Evolutionary conservation across 2,329 filamentous ascomycete species (phyloP).

Genomic region (Penicillium crustosum): DNA sequence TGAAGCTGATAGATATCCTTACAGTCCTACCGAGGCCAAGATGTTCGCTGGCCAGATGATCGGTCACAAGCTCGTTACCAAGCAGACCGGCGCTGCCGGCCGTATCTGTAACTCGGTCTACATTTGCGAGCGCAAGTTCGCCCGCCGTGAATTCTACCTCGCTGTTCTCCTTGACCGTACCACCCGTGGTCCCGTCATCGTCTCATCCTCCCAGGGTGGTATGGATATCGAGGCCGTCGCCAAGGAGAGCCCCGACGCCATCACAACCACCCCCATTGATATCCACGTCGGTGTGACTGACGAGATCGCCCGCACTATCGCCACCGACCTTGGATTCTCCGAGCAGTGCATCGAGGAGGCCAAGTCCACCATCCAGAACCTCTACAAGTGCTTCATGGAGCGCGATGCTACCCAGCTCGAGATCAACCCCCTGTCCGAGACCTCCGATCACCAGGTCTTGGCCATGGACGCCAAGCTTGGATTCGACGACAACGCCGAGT

Average conservation of each 20-base stretch:
- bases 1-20: conserved; percentile 15
- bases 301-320: conserved; percentile 87
- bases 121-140: conserved; percentile 99
- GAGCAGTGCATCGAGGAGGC: conserved; percentile 96
- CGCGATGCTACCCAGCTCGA: conserved; percentile 99
- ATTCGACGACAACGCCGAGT: conserved; percentile 98
- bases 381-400: conserved; percentile 98
- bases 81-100: conserved; percentile 93
- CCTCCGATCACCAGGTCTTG: conserved; percentile 94
- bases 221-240: conserved; percentile 99
- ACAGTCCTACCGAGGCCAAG: conserved; percentile 79
- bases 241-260: conserved; percentile 95
- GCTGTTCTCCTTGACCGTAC: conserved; percentile 97
- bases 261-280: conserved; percentile 89
- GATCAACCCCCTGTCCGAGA: conserved; percentile 99
- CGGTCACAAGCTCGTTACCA: conserved; percentile 98
- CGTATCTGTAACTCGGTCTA: conserved; percentile 96
- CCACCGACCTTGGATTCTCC: conserved; percentile 91
- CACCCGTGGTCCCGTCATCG: conserved; percentile 88
- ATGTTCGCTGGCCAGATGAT: conserved; percentile 99
- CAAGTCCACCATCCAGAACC: conserved; percentile 95
- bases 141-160: conserved; percentile 97
- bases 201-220: conserved; percentile 95
- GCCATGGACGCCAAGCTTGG: conserved; percentile 99
- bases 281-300: conserved; percentile 95